phyloP scores from a whole-genome alignment of 2,329 filamentous ascomycete species.

The Trichoderma brevicompactum region DNA sequence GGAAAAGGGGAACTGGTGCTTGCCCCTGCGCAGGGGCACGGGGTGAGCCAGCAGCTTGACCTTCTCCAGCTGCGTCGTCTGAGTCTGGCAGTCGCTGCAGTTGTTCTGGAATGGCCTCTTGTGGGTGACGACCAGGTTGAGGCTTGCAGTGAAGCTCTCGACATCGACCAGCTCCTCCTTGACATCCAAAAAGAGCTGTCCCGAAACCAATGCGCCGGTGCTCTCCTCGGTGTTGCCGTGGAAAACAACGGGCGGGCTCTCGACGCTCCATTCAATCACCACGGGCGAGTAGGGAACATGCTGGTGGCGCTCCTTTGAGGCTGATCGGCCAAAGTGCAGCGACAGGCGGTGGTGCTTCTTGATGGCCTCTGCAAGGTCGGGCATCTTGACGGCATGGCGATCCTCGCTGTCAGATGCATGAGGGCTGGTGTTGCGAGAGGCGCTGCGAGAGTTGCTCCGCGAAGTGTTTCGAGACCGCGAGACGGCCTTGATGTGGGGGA shows the following conservation, averaged over 20 bases:
- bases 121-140: conserved; percentile 72
- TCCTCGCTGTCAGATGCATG: conserved; percentile 46
- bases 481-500: conserved; percentile 52
- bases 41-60: conserved; percentile 75
- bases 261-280: conserved; percentile 64
- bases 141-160: conserved; percentile 71
- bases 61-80: conserved; percentile 72
- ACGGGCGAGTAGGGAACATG: conserved; percentile 41
- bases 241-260: conserved; percentile 85
- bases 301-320: conserved; percentile 48
- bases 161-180: conserved; percentile 69
- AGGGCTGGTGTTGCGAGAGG: conserved; percentile 41
- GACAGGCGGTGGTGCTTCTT: conserved; percentile 51
- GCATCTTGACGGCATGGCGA: conserved; percentile 45
- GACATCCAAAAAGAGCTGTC: conserved; percentile 76
- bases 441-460: conserved; percentile 36
- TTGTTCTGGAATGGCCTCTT: conserved; percentile 82
- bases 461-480: conserved; percentile 41
- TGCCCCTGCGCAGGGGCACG: conserved; percentile 55
- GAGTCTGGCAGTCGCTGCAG: conserved; percentile 75
- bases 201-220: conserved; percentile 82
- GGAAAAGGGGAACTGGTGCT: conserved; percentile 85
- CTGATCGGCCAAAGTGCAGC: conserved; percentile 44
- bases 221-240: conserved; percentile 76
- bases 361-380: conserved; percentile 45